phyloP scores from a whole-genome alignment of 2,329 filamentous ascomycete species.

The Verruconis gallopava region DNA sequence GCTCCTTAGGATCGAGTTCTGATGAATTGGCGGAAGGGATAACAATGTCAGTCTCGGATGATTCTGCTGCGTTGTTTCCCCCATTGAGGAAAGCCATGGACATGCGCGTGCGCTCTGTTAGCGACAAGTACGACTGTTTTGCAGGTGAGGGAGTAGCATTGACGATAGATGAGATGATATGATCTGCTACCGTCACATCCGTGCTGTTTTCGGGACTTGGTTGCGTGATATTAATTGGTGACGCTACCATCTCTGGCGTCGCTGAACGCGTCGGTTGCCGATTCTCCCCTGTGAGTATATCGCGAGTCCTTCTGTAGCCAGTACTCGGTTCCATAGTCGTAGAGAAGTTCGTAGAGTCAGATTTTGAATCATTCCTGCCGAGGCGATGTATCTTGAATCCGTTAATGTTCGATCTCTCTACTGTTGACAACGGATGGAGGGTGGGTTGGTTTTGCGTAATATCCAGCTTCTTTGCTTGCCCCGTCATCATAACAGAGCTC shows the following conservation, averaged over 20 bases:
- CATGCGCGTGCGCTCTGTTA: constrained; percentile 34
- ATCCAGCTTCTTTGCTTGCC: neutral
- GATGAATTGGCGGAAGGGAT: neutral
- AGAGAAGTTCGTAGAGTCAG: no score
- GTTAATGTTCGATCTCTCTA: neutral
- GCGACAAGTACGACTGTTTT: constrained; percentile 28
- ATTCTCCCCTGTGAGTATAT: no score
- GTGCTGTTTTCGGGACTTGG: neutral
- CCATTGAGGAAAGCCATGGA: constrained; percentile 27
- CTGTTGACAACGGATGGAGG: neutral
- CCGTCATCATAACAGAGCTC: neutral
- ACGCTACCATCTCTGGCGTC: neutral
- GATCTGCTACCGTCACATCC: constrained; percentile 15
- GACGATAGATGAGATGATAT: constrained; percentile 27
- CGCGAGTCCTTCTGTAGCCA: no score
- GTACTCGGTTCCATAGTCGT: neutral
- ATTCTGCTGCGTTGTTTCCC: neutral
- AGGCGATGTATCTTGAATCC: neutral
- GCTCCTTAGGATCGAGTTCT: neutral
- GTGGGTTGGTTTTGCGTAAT: neutral
- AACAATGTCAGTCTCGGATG: constrained; percentile 5
- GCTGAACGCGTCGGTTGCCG: neutral
- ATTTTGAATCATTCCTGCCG: neutral
- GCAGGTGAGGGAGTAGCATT: constrained; percentile 28
- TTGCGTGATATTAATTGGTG: constrained; percentile 1